Conservation (phyloP, 1,139 yeast species). For the Schwanniomyces etchellsii region DNA sequence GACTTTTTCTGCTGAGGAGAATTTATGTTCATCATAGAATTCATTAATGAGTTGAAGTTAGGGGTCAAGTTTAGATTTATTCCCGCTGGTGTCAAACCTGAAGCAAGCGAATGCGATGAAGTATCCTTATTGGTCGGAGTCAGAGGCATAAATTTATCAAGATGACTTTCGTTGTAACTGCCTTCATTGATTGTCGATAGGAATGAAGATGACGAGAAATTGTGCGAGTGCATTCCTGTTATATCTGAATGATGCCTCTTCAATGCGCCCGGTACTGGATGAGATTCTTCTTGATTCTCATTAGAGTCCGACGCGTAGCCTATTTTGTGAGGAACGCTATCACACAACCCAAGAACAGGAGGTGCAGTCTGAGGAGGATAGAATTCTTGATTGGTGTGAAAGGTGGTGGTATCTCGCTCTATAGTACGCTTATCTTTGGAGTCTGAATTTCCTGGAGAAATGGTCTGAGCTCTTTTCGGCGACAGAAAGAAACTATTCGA, state of each 20-base stretch:
- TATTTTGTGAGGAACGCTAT: not conserved
- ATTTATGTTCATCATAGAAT: constrained; percentile 30
- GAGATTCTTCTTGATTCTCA: not conserved
- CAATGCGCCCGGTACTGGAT: constrained; percentile 11
- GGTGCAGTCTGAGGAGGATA: not conserved
- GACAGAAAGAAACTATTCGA: constrained; percentile 17
- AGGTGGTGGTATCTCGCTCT: not conserved
- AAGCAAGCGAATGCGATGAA: constrained; percentile 24
- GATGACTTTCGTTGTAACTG: constrained; percentile 6
- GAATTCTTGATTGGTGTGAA: not conserved
- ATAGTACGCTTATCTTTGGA: no score
- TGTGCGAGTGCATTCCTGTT: constrained; percentile 13
- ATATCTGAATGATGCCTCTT: constrained; percentile 30
- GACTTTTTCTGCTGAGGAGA: constrained; percentile 27
- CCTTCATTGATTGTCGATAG: constrained; percentile 15
- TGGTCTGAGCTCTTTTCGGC: not conserved
- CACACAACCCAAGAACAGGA: not conserved
- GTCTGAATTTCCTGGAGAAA: not conserved
- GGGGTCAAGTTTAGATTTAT: constrained; percentile 35
- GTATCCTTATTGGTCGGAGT: constrained; percentile 34
- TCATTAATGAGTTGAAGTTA: constrained; percentile 39
- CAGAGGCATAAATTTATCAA: constrained; percentile 19
- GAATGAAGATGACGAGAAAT: constrained; percentile 1
- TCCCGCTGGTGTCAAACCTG: constrained; percentile 21
- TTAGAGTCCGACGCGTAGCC: not conserved